These are phyloP conservation scores for Pleurotus djamor DNA, from an alignment of 768 basidiomycete species.

Conservation along the genomic window DNA sequence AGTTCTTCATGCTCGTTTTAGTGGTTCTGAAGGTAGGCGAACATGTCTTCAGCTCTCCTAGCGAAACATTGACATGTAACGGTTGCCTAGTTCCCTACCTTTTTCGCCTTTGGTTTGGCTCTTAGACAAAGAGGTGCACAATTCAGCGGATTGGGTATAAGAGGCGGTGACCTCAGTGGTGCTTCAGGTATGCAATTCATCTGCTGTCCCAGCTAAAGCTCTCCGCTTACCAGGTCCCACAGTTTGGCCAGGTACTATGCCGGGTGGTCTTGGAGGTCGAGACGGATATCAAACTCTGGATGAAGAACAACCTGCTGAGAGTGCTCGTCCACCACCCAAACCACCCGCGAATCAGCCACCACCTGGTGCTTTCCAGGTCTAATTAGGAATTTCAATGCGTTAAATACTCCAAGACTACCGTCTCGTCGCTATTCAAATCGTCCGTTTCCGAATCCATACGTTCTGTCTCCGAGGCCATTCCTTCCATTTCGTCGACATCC, in stretches of 20 bases:
- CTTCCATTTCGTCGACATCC: constrained; percentile 13
- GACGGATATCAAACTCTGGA: constrained; percentile 66
- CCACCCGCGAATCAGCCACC: constrained; percentile 18
- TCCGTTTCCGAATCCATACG: not conserved
- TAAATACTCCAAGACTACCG: constrained; percentile 11
- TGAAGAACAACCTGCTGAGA: constrained; percentile 36
- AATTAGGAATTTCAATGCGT: not conserved
- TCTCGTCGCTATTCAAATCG: constrained; percentile 3
- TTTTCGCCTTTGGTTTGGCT: constrained; percentile 45
- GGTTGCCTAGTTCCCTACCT: constrained; percentile 52
- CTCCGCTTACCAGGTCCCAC: not conserved
- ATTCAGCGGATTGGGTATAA: constrained; percentile 47
- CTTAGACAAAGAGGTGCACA: constrained; percentile 59
- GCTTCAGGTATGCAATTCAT: constrained; percentile 45
- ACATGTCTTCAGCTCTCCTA: not conserved
- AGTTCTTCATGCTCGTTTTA: constrained; percentile 50
- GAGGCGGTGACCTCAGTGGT: constrained; percentile 44
- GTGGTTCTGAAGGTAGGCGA: constrained; percentile 54
- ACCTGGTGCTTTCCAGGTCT: constrained; percentile 2
- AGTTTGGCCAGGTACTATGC: constrained; percentile 72
- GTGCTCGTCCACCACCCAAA: constrained; percentile 23
- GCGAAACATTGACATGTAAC: not conserved
- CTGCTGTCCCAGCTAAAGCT: constrained; percentile 2
- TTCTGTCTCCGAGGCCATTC: not conserved
- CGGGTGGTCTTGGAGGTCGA: constrained; percentile 57